phyloP scores from a whole-genome alignment of 768 basidiomycete genomes.

The Suillus luteus region DNA sequence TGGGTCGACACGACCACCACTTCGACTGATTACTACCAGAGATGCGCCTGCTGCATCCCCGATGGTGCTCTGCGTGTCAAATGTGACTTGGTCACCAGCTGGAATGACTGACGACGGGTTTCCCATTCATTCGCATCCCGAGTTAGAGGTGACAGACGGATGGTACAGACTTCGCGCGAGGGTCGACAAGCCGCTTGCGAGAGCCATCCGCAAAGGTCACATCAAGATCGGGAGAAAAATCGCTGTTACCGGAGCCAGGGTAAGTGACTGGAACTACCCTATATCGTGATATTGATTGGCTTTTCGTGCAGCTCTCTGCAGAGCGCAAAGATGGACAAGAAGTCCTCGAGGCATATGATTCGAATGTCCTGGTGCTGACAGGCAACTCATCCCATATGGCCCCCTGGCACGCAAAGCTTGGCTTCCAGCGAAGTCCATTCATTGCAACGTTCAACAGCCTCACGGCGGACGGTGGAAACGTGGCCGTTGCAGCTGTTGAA shows the following conservation, averaged over 20 bases:
- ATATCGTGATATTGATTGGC: not conserved
- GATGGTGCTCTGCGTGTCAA: slow-evolving; percentile 84
- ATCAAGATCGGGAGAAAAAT: slow-evolving; percentile 84
- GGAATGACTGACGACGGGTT: slow-evolving; percentile 40
- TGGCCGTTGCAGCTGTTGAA: slow-evolving; percentile 73
- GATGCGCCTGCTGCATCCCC: slow-evolving; percentile 80
- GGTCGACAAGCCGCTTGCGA: slow-evolving; percentile 70
- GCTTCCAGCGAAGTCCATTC: slow-evolving; percentile 66
- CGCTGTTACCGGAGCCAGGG: slow-evolving; percentile 75
- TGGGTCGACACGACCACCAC: slow-evolving; percentile 71
- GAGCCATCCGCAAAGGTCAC: slow-evolving; percentile 65
- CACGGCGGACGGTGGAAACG: slow-evolving; percentile 76
- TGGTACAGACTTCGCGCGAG: slow-evolving; percentile 89
- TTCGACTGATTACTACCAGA: slow-evolving; percentile 80
- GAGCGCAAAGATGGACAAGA: slow-evolving; percentile 79
- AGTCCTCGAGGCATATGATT: slow-evolving; percentile 77
- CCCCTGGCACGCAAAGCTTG: slow-evolving; percentile 87
- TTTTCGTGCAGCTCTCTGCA: slow-evolving; percentile 54
- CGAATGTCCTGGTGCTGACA: slow-evolving; percentile 61
- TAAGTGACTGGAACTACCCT: slow-evolving; percentile 37
- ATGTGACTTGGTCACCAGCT: slow-evolving; percentile 56
- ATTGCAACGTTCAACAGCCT: slow-evolving; percentile 80
- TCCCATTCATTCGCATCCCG: slow-evolving; percentile 45
- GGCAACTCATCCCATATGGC: slow-evolving; percentile 89
- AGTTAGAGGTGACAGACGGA: slow-evolving; percentile 93